These are phyloP conservation scores for Acanthamoeba castellanii DNA, from an alignment of 208 protist genomes.

Conservation along the genomic window DNA sequence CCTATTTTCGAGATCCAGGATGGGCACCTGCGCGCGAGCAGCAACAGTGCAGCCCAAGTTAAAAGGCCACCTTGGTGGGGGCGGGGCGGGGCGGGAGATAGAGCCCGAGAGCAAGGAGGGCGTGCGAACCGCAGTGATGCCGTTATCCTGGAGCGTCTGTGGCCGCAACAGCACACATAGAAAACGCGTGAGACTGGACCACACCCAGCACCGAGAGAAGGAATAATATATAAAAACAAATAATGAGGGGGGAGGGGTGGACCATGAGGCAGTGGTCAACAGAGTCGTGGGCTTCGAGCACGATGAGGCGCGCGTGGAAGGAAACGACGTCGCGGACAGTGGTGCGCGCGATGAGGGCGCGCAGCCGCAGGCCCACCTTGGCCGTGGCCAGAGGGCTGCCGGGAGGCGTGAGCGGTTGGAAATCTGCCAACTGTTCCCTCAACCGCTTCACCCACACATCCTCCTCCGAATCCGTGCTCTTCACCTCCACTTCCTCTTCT, in stretches of 20 bases:
- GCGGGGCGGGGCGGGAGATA: no score
- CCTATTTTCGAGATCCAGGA: conserved; percentile 24
- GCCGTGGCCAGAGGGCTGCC: background rate
- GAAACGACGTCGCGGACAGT: conserved; percentile 20
- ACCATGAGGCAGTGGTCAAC: conserved; percentile 55
- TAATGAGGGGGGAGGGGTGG: background rate
- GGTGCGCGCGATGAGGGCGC: background rate
- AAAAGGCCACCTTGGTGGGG: background rate
- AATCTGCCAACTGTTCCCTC: conserved; percentile 1
- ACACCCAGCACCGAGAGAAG: no score
- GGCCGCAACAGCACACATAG: background rate
- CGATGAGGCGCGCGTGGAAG: conserved; percentile 43
- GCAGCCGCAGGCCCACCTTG: background rate
- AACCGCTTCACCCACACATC: conserved; percentile 11
- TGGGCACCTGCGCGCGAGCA: background rate
- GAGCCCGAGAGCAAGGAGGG: background rate
- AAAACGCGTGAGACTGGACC: no score
- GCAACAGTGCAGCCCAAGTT: background rate
- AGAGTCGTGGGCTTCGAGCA: conserved; percentile 22
- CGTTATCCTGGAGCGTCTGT: background rate
- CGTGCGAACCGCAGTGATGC: background rate
- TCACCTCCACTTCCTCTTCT: background rate
- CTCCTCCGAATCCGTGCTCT: background rate
- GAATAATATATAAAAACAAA: no score
- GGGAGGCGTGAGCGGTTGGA: background rate